phyloP scores from a whole-genome alignment of 139 green algal species.

The Micromonas pusilla region DNA sequence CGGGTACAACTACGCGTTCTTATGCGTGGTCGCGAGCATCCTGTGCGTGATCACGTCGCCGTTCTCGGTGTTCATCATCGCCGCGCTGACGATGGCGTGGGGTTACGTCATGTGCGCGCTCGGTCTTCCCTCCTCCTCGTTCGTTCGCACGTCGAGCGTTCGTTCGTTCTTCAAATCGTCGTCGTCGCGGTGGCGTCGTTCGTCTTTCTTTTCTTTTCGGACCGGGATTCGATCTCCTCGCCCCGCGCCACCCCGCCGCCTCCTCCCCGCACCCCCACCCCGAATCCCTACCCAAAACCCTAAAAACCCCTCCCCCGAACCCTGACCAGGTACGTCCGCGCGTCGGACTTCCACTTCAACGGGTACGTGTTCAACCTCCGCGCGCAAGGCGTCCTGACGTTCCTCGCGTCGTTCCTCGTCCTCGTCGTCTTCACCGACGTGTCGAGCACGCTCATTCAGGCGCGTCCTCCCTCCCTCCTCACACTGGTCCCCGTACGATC shows the following conservation, averaged over 20 bases:
- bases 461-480: too few relatives aligned
- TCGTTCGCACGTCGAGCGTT: too few relatives aligned
- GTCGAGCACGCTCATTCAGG: not conserved
- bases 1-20: not conserved
- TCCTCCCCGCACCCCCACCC: too few relatives aligned
- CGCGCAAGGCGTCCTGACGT: not conserved
- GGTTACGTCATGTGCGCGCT: not conserved
- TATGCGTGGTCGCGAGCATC: not conserved
- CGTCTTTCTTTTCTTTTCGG: too few relatives aligned
- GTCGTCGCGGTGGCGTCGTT: not conserved
- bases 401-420: not conserved
- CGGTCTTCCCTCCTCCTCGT: too few relatives aligned
- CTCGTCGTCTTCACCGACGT: not conserved
- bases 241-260: too few relatives aligned
- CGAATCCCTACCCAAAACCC: too few relatives aligned
- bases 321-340: not conserved
- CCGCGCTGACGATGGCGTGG: not conserved
- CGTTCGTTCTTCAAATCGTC: too few relatives aligned
- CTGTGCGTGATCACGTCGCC: not conserved
- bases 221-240: too few relatives aligned
- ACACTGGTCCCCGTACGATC: too few relatives aligned
- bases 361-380: not conserved
- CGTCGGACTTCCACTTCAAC: not conserved
- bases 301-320: too few relatives aligned
- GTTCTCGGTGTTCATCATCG: conserved; percentile 1